These are phyloP conservation scores for Gillenia trifoliata DNA, from an alignment of 306 rosid species.

Conservation along the genomic window DNA sequence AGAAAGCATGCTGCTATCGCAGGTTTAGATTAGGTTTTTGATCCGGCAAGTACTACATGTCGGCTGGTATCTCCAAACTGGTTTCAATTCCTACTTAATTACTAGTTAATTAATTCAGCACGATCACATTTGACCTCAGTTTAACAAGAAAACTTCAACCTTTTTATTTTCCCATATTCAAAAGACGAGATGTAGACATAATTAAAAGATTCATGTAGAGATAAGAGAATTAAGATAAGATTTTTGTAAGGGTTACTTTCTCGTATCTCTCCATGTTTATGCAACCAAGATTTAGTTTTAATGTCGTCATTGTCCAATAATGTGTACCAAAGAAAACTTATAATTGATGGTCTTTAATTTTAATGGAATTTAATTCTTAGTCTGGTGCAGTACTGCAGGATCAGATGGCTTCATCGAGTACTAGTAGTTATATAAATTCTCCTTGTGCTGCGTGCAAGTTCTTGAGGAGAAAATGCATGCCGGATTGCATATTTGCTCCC, in stretches of 20 bases:
- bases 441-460: slow-evolving; percentile 98
- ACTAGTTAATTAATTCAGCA: not conserved
- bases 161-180: not conserved
- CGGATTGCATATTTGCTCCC: slow-evolving; percentile 74
- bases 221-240: no score
- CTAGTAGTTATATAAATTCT: slow-evolving; percentile 49
- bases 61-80: not conserved
- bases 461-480: slow-evolving; percentile 73
- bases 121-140: not conserved
- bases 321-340: no score
- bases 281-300: no score
- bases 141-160: not conserved
- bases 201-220: no score
- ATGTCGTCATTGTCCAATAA: no score
- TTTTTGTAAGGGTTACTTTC: no score
- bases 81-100: not conserved
- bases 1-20: not conserved
- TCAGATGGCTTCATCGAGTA: slow-evolving; percentile 48
- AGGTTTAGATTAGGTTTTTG: not conserved
- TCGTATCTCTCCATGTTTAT: no score
- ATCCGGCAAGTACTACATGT: not conserved
- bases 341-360: no score
- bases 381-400: not conserved
- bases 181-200: not conserved
- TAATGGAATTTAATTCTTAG: not conserved